phyloP scores from a whole-genome alignment of 73 alveolate genomes.

The Tetrahymena thermophila region DNA sequence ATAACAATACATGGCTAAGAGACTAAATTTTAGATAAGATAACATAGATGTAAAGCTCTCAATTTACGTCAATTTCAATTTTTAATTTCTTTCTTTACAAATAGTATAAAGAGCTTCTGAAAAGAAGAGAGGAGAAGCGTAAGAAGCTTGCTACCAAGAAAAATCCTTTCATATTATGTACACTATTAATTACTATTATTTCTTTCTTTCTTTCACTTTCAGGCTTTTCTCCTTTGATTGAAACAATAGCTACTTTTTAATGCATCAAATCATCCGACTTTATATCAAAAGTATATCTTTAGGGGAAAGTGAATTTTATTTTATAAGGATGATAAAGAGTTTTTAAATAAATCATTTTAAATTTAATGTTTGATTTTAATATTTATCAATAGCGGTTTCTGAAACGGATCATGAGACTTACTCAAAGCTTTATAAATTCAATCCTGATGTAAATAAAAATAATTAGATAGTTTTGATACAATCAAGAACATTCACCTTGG shows the following conservation, averaged over 20 bases:
- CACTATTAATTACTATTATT: not conserved
- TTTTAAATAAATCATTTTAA: too few relatives aligned
- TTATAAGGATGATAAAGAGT: not conserved
- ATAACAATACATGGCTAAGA: not conserved
- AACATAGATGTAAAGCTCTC: not conserved
- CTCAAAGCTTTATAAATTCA: not conserved
- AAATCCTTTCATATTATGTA: not conserved
- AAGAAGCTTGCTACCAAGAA: not conserved
- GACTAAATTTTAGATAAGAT: not conserved
- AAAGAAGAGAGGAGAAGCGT: not conserved
- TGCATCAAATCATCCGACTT: not conserved
- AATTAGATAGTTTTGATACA: not conserved
- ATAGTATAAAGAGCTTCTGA: not conserved
- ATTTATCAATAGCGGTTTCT: not conserved
- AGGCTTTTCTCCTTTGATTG: not conserved
- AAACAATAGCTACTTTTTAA: not conserved
- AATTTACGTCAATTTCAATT: not conserved
- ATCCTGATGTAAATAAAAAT: not conserved
- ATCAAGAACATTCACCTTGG: not conserved
- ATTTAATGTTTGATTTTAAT: not conserved
- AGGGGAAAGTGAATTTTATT: not conserved
- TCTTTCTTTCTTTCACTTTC: not conserved
- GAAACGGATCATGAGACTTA: slow-evolving; percentile 1
- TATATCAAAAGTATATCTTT: not conserved
- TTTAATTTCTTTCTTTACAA: not conserved